phyloP scores from a whole-genome alignment of 2,329 filamentous ascomycete genomes.

The Juglanconis juglandina region DNA sequence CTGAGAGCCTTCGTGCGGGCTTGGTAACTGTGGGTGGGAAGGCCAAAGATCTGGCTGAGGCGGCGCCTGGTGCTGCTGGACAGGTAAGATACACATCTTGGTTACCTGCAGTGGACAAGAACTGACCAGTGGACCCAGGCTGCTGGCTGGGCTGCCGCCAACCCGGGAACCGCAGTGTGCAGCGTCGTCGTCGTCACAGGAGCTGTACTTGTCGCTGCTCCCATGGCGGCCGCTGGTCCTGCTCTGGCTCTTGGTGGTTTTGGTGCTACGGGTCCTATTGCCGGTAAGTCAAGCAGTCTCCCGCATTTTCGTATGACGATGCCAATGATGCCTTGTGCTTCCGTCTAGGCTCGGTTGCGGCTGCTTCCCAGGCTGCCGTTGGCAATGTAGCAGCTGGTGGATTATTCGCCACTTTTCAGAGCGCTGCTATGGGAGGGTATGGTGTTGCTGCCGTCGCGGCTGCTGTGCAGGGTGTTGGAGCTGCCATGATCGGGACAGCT shows the following conservation, averaged over 20 bases:
- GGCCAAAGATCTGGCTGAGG: background rate
- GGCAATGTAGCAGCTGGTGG: constrained; percentile 21
- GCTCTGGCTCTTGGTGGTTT: constrained; percentile 15
- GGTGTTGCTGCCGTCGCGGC: constrained; percentile 15
- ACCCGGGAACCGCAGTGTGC: background rate
- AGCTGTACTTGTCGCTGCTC: constrained; percentile 2
- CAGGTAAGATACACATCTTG: background rate
- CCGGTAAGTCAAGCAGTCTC: constrained; percentile 5
- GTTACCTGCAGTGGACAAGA: too few relatives aligned
- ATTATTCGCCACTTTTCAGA: constrained; percentile 21
- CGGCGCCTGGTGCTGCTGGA: background rate
- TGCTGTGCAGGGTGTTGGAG: constrained; percentile 15
- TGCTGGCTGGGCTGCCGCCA: background rate
- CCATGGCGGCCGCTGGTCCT: constrained; percentile 11
- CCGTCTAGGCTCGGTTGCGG: constrained; percentile 22
- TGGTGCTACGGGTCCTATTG: constrained; percentile 9
- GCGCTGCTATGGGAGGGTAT: constrained; percentile 23
- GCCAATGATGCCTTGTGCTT: background rate
- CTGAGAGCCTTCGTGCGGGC: background rate
- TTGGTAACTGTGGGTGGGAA: background rate
- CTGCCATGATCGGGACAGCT: background rate
- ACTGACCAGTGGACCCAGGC: background rate
- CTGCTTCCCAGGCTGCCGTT: constrained; percentile 14
- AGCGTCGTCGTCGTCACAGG: background rate
- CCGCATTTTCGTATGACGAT: background rate